Percentiles rank a stretch among this genome's conserved stretches.
These are phyloP conservation scores for Pseudotsuga menziesii DNA, from an alignment of 75 land plant species.

Conservation along the genomic window DNA sequence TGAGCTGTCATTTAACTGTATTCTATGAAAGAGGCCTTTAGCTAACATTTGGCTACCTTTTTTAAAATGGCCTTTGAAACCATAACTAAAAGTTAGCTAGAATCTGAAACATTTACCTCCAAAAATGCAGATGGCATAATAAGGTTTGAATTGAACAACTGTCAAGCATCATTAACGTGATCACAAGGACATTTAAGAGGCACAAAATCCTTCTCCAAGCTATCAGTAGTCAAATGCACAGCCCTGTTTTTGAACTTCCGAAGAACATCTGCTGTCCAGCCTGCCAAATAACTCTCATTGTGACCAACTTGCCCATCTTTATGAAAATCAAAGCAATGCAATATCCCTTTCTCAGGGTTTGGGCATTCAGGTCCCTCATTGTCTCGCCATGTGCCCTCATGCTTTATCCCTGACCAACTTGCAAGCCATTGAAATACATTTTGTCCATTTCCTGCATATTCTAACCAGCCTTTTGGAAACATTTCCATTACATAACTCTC, in stretches of 20 bases:
- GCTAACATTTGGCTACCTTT: too few relatives aligned
- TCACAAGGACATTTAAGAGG: not conserved
- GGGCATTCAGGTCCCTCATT: conserved; percentile 37
- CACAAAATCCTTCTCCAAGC: not conserved
- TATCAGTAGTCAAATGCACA: not conserved
- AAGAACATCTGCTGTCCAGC: conserved; percentile 37
- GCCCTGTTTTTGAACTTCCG: conserved; percentile 7
- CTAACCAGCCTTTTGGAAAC: conserved; percentile 64
- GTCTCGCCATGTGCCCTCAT: conserved; percentile 51
- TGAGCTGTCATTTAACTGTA: too few relatives aligned
- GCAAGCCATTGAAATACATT: conserved; percentile 46
- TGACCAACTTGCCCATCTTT: conserved; percentile 45
- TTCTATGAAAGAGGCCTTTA: too few relatives aligned
- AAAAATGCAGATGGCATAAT: too few relatives aligned
- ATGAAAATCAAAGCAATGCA: conserved; percentile 29
- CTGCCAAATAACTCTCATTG: conserved; percentile 34
- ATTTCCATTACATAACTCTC: conserved; percentile 56
- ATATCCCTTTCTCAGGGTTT: conserved; percentile 14
- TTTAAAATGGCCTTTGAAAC: too few relatives aligned
- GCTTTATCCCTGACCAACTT: conserved; percentile 29
- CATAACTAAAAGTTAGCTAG: too few relatives aligned
- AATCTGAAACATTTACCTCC: too few relatives aligned
- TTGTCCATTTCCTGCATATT: conserved; percentile 59
- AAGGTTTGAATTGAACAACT: not conserved
- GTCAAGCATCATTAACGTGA: not conserved